A percentile compares a stretch with the other conserved stretches of the same genome.
Conservation (phyloP, 1,139 yeast species). For the Scheffersomyces quercinus region DNA sequence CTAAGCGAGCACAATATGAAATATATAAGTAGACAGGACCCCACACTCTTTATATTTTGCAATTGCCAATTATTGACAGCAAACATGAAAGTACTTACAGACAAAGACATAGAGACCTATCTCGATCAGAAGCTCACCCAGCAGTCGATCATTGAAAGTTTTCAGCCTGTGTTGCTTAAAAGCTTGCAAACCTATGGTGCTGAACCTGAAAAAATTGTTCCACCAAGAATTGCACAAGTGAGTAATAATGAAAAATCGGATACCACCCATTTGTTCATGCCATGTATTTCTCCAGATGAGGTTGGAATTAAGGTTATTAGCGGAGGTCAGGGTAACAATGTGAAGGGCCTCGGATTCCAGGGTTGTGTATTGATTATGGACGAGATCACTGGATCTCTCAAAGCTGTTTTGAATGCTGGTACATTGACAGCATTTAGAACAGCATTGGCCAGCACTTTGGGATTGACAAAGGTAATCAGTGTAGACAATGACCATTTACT, state of each 20-base stretch:
- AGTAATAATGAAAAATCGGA: constrained; percentile 29
- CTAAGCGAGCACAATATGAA: too few relatives aligned
- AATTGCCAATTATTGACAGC: too few relatives aligned
- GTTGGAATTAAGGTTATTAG: constrained; percentile 49
- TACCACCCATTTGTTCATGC: constrained; percentile 63
- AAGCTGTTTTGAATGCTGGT: constrained; percentile 59
- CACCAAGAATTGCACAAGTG: constrained; percentile 33
- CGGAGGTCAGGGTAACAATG: constrained; percentile 43
- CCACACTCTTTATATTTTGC: too few relatives aligned
- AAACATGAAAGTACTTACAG: constrained; percentile 32
- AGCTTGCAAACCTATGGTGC: constrained; percentile 22
- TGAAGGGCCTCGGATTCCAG: constrained; percentile 47
- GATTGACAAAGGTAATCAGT: constrained; percentile 40
- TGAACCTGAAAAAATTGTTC: constrained; percentile 31
- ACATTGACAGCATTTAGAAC: constrained; percentile 69
- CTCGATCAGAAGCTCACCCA: constrained; percentile 18
- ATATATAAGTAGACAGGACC: too few relatives aligned
- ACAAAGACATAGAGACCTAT: constrained; percentile 19
- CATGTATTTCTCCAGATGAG: constrained; percentile 53
- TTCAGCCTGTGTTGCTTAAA: constrained; percentile 28
- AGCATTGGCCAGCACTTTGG: constrained; percentile 57
- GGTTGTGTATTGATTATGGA: constrained; percentile 54
- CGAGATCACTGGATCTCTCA: constrained; percentile 49
- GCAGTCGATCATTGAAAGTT: constrained; percentile 20
- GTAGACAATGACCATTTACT: constrained; percentile 14